These are phyloP conservation scores for Spathaspora jeffriesii DNA, from an alignment of 1,139 yeast species.

Conservation along the genomic window DNA sequence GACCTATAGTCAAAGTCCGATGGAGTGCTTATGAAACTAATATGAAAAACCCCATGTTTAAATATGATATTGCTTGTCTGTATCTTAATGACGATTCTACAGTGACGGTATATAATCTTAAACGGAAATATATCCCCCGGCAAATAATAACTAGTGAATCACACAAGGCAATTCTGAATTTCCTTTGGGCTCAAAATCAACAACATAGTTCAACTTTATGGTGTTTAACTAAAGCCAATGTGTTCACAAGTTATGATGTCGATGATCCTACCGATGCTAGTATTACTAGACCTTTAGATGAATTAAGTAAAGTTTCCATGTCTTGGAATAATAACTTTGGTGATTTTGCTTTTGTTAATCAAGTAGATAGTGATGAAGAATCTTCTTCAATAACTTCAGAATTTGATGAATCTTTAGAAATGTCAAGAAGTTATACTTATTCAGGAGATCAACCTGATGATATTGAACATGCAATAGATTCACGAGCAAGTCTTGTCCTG, in stretches of 20 bases:
- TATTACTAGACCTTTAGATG: constrained; percentile 54
- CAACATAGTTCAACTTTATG: constrained; percentile 29
- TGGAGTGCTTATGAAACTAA: constrained; percentile 48
- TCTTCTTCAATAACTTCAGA: not conserved
- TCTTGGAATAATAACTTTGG: constrained; percentile 55
- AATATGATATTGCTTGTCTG: constrained; percentile 75
- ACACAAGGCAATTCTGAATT: constrained; percentile 44
- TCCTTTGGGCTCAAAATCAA: constrained; percentile 40
- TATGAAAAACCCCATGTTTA: constrained; percentile 18
- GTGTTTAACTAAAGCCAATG: constrained; percentile 48
- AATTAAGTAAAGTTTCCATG: constrained; percentile 51
- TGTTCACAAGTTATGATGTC: constrained; percentile 57
- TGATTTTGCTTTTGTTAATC: constrained; percentile 54
- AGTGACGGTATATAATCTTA: constrained; percentile 71
- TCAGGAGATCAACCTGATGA: constrained; percentile 7
- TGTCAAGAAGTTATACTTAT: constrained; percentile 6
- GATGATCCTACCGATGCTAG: constrained; percentile 23
- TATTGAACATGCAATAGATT: constrained; percentile 7
- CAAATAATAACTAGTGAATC: constrained; percentile 61
- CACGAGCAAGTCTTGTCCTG: constrained; percentile 4
- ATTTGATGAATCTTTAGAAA: constrained; percentile 2
- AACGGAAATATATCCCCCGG: constrained; percentile 74
- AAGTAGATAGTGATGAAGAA: constrained; percentile 48
- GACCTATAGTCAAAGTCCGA: constrained; percentile 71
- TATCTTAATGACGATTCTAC: constrained; percentile 77